These are phyloP conservation scores for Mycena leptocephala DNA, from an alignment of 768 basidiomycete genomes.

Conservation along the genomic window DNA sequence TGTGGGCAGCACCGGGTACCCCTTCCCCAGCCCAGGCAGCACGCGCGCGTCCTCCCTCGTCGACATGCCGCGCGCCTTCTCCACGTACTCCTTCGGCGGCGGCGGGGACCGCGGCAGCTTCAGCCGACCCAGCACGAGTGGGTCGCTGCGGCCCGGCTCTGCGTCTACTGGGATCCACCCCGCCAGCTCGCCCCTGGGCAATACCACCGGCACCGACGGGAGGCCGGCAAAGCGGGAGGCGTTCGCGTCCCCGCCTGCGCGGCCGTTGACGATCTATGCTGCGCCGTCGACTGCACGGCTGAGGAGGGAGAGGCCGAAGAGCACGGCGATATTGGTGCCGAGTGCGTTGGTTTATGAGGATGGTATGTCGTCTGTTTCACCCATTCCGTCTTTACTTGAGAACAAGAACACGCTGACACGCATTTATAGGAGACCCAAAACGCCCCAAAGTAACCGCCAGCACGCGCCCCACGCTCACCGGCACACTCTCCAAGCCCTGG, in stretches of 20 bases:
- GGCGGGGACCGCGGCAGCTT: neutral
- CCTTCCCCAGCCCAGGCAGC: slow-evolving; percentile 21
- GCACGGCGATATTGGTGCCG: slow-evolving; percentile 59
- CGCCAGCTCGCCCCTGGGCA: too few relatives aligned
- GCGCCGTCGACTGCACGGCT: slow-evolving; percentile 61
- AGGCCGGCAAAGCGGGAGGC: slow-evolving; percentile 61
- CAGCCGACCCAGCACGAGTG: slow-evolving; percentile 23
- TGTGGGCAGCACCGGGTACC: slow-evolving; percentile 31
- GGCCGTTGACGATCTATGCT: slow-evolving; percentile 72
- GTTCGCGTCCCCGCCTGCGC: slow-evolving; percentile 72
- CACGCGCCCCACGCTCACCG: slow-evolving; percentile 37
- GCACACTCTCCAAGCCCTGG: slow-evolving; percentile 76
- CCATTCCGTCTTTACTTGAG: neutral
- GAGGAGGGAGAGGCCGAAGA: slow-evolving; percentile 60
- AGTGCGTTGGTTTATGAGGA: neutral
- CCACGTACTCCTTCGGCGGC: slow-evolving; percentile 15
- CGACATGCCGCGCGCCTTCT: slow-evolving; percentile 30
- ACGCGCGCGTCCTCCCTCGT: slow-evolving; percentile 31
- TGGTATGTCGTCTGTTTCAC: neutral
- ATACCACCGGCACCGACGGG: neutral
- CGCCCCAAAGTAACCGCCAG: slow-evolving; percentile 18
- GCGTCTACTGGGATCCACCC: too few relatives aligned
- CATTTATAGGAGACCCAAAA: too few relatives aligned
- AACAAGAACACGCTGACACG: too few relatives aligned
- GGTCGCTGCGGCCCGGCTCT: neutral